phyloP scores from a whole-genome alignment of 2,329 filamentous ascomycete genomes.

The Claviceps digitariae region DNA sequence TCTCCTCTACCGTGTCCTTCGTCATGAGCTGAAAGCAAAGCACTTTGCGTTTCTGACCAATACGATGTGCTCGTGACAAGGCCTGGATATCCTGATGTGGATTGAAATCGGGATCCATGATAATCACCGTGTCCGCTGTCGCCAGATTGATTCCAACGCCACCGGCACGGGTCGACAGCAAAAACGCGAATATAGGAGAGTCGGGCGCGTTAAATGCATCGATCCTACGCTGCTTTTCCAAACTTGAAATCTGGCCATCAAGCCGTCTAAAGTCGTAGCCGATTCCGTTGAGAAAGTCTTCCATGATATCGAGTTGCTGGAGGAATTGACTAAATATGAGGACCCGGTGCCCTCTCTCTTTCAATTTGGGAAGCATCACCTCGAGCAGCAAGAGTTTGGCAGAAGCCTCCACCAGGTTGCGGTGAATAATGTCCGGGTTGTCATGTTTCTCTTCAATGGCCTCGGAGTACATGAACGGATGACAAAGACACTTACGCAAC shows the following conservation, averaged over 20 bases:
- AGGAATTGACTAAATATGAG: slow-evolving; percentile 95
- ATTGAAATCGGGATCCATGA: slow-evolving; percentile 94
- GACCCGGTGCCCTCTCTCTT: slow-evolving; percentile 75
- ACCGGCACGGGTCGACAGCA: slow-evolving; percentile 86
- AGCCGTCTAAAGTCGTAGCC: slow-evolving; percentile 64
- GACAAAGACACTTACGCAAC: slow-evolving; percentile 83
- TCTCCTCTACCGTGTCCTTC: slow-evolving; percentile 78
- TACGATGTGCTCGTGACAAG: slow-evolving; percentile 83
- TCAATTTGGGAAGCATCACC: slow-evolving; percentile 74
- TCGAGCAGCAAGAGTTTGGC: slow-evolving; percentile 77
- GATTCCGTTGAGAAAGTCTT: slow-evolving; percentile 76
- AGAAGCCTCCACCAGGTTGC: slow-evolving; percentile 81
- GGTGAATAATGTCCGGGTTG: slow-evolving; percentile 48
- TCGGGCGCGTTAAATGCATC: slow-evolving; percentile 82
- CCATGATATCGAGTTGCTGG: slow-evolving; percentile 73
- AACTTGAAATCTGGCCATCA: slow-evolving; percentile 66
- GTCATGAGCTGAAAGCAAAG: slow-evolving; percentile 93
- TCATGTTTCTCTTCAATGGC: slow-evolving; percentile 74
- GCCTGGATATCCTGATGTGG: slow-evolving; percentile 97
- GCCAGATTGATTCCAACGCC: slow-evolving; percentile 97
- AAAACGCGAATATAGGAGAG: slow-evolving; percentile 75
- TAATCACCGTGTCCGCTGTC: slow-evolving; percentile 94
- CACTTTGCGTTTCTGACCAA: slow-evolving; percentile 92
- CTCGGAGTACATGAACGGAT: slow-evolving; percentile 87
- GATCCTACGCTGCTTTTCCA: slow-evolving; percentile 89